phyloP scores from a whole-genome alignment of 202 grass and related monocot genomes.

The Zizania palustris region DNA sequence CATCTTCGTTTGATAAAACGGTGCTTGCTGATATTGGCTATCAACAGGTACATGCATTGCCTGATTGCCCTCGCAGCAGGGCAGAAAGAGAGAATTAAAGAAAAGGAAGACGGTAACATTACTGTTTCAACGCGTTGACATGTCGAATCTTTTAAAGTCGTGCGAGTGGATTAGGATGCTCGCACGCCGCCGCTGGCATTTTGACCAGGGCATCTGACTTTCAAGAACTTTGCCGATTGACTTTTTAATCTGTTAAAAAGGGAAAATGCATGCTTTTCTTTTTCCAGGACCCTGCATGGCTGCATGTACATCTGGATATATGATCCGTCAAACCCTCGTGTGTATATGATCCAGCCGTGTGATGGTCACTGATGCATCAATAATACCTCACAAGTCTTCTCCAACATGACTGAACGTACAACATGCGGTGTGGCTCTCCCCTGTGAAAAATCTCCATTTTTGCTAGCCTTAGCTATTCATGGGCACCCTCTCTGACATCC shows the following conservation, averaged over 20 bases:
- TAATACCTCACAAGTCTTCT: neutral
- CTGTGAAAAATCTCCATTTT: slow-evolving; percentile 10
- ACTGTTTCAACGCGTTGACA: slow-evolving; percentile 36
- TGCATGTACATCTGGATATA: neutral
- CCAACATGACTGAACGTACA: neutral
- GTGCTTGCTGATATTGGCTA: slow-evolving; percentile 8
- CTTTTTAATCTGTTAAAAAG: neutral
- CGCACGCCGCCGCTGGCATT: slow-evolving; percentile 4
- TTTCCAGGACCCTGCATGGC: neutral
- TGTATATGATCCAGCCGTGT: neutral
- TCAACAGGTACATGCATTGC: neutral
- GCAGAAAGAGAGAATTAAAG: neutral
- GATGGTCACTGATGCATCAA: neutral
- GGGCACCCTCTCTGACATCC: slow-evolving; percentile 19
- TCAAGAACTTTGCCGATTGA: neutral
- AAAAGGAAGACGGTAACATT: slow-evolving; percentile 9
- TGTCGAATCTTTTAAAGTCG: slow-evolving; percentile 18
- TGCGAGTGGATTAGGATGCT: slow-evolving; percentile 43
- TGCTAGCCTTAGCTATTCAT: neutral
- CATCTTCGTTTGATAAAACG: slow-evolving; percentile 13
- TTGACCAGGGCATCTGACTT: slow-evolving; percentile 21
- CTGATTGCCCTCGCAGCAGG: neutral
- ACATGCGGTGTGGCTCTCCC: neutral
- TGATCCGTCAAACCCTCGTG: neutral
- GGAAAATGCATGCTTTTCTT: neutral